Evolutionary conservation across 176 grass and related monocot genomes (phyloP), one percentile per base, ranked within the genome.

Genomic region (Raddia distichophylla): DNA sequence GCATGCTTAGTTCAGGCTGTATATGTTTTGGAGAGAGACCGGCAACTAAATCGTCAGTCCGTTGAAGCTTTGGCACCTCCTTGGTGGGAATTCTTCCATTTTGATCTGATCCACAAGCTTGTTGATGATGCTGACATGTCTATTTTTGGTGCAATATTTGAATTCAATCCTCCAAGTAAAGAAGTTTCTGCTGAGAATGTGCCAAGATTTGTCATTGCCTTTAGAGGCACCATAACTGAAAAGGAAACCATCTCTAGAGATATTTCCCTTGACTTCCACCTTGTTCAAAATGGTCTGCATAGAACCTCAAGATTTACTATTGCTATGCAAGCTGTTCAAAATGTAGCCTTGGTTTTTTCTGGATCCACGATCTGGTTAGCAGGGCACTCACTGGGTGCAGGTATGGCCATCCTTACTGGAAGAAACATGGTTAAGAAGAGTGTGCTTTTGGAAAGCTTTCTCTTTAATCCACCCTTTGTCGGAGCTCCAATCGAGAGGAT

Each of bases 51-150:
- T 71, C 84, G 54, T 35, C 82, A 90, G 70, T 89, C 71, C 85
- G 2, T 86, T 46, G 90, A 91, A 50, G 76, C 86, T 51, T 56
- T 89, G 56, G 96, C 79, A 27, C 87, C 90, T 85, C 88, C 88
- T 69, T 98, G 93, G 96, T 98, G 89, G 96, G 90, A 95, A 49
- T 93, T 89, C 67, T 95, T 95, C 82, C 80, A 90, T 81, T 99
- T 99, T 71, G 82, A 93, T 67, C 87, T 91, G 72, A 91, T 82
- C 75, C 87, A 87, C 18, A 90, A 91, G 45, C 96, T 99, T 65
- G 80, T 99, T 0, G 96, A 99, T 91, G 93, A 93, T 85, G 82
- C 80, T 49, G 96, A 99, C 74, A 82, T 87, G 60, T 93, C 96
- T 67, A 78, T 89, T 75, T 99, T 95, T 15, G 91, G 93, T 82